Evolutionary conservation across 768 basidiomycete genomes (phyloP).

Genomic region (Phanerochaete carnosa): DNA sequence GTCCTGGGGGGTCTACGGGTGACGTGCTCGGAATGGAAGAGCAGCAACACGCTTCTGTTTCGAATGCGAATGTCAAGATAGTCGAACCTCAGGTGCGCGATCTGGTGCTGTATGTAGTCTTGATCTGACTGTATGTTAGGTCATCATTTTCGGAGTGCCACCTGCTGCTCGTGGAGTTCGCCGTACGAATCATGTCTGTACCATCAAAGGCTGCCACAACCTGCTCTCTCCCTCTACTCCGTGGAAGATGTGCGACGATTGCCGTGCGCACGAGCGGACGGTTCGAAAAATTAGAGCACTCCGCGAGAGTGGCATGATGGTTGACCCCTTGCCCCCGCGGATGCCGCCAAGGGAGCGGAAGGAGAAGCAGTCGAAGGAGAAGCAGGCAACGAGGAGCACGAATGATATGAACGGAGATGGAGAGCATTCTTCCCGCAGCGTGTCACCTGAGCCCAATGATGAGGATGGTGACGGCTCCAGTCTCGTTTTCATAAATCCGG

Average conservation of each 20-base stretch:
- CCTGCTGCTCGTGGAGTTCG: conserved; percentile 29
- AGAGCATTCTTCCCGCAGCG: background rate
- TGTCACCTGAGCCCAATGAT: background rate
- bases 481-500: conserved; percentile 19
- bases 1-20: background rate
- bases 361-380: conserved; percentile 5
- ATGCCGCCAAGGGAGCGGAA: conserved; percentile 5
- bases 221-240: conserved; percentile 38
- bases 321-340: conserved; percentile 9
- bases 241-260: conserved; percentile 49
- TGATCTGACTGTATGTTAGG: background rate
- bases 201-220: conserved; percentile 40
- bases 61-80: background rate
- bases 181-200: conserved; percentile 36
- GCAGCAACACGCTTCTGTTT: background rate
- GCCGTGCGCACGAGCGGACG: conserved; percentile 35
- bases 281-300: conserved; percentile 28
- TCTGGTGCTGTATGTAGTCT: background rate
- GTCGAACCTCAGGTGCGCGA: background rate
- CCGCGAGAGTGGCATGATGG: conserved; percentile 22
- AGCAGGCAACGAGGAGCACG: background rate
- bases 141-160: conserved; percentile 18
- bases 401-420: background rate
- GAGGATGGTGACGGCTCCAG: background rate
- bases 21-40: background rate